Evolutionary conservation across 202 grass and related monocot species (phyloP).

Genomic region (Bolboschoenoplectus hybrid): DNA sequence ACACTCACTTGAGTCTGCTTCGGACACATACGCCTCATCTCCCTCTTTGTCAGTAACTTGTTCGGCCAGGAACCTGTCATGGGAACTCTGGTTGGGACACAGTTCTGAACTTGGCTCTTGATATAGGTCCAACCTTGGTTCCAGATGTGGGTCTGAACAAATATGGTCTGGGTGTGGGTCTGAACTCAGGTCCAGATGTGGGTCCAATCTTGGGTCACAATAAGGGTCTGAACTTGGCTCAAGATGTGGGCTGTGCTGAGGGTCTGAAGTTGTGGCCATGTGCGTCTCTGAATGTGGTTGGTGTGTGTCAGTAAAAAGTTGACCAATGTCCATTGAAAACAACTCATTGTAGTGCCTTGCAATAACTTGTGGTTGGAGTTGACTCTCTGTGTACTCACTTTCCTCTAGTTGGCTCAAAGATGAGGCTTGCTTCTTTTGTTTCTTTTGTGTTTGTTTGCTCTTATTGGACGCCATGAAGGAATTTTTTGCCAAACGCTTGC

Average conservation of each 20-base stretch:
- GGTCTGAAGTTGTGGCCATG: not conserved
- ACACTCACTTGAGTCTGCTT: slow-evolving; percentile 6
- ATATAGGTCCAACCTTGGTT: not conserved
- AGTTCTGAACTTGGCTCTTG: not conserved
- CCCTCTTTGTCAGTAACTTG: slow-evolving; percentile 7
- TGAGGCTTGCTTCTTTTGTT: not conserved
- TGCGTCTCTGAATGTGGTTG: not conserved
- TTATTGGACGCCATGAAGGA: slow-evolving; percentile 2
- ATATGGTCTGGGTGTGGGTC: not conserved
- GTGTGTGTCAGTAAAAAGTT: slow-evolving; percentile 5
- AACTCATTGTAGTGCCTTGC: slow-evolving; percentile 33
- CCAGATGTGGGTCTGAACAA: not conserved
- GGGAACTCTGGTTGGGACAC: not conserved
- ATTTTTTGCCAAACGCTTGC: slow-evolving; percentile 44
- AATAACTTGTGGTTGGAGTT: slow-evolving; percentile 19
- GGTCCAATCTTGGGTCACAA: not conserved
- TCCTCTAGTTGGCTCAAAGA: not conserved
- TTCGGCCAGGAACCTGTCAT: not conserved
- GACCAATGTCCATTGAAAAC: slow-evolving; percentile 11
- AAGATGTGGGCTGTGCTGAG: not conserved
- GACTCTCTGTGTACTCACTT: not conserved
- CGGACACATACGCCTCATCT: not conserved
- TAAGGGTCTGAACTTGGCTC: not conserved
- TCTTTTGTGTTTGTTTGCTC: slow-evolving; percentile 4
- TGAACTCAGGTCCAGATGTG: not conserved